Base-by-base conservation (phyloP, 441 rosid species). In the Pelargonium fulgidum region DNA sequence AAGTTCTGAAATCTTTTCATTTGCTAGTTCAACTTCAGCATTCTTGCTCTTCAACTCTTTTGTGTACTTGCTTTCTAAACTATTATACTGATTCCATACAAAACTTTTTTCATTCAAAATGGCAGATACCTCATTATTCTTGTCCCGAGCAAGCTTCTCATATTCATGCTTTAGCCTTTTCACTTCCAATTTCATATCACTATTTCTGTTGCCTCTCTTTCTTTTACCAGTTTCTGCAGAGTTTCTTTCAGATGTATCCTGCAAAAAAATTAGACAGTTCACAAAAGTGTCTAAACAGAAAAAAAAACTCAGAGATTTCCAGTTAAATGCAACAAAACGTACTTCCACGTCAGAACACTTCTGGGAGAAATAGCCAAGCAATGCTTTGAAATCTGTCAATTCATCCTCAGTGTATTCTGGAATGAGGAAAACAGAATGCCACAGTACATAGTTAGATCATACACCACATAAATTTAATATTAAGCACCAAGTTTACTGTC, bases 341-440 rank as follows among this genome's bases (percentile, higher is more conserved):
- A 93, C 96, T 70, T 77, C 75, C 63, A 77, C 54, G 61, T 67
- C 61, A 50, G 68, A 22, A 20, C 67, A 66, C 20, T 69, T 79
- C n/a, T 70, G 66, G 45, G 78, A 72, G 59, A 88, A 81, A 71
- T 69, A 65, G 80, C 83, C 80, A 65, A 83, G 80, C 79, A 75
- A 81, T 54, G 81, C 79, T 76, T 74, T 83, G 72, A 91, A 83
- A 85, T 89, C 97, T 64, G 69, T 73, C 77, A 85, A 76, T 71
- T 87, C 93, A 12, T 85, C 96, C 76, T 84, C 73, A 5, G 85
- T 64, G 73, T 80, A 65, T 68, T 81, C 99, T 89, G 92, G 71
- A 79, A 62, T 63, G 20, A 17, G 42, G 70, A 70, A 67, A 64
- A 62, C n/a, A 64, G 39, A 10, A 70, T 19, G 14, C 44, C 44